Percentiles rank a stretch among this genome's conserved stretches.
phyloP scores from a whole-genome alignment of 2,329 filamentous ascomycete genomes.

The Verticillium nubilum region DNA sequence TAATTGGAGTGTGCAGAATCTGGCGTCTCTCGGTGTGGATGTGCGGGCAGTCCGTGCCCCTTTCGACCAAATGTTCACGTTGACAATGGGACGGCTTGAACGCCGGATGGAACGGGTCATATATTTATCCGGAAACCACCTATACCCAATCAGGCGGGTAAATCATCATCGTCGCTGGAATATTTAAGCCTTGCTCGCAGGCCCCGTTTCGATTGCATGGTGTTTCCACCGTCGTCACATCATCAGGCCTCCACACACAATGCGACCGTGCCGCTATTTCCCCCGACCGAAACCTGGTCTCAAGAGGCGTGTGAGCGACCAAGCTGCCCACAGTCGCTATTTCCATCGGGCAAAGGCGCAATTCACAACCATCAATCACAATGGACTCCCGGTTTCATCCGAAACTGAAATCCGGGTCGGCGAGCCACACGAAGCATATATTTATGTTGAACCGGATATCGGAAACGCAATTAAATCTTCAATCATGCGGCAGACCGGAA shows the following conservation, averaged over 20 bases:
- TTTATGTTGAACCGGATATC: constrained; percentile 1
- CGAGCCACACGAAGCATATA: constrained; percentile 1
- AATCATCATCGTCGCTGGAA: background rate
- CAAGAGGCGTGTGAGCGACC: background rate
- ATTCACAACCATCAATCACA: background rate
- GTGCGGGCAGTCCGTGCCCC: too few relatives aligned
- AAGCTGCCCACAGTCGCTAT: background rate
- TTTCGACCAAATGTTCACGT: too few relatives aligned
- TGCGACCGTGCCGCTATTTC: background rate
- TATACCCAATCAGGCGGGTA: background rate
- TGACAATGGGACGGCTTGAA: too few relatives aligned
- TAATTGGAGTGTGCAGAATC: too few relatives aligned
- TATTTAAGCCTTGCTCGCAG: background rate
- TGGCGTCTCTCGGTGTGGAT: too few relatives aligned
- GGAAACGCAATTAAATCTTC: constrained; percentile 1
- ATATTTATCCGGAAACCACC: background rate
- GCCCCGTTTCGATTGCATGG: background rate
- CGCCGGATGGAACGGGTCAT: background rate
- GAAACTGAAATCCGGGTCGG: background rate
- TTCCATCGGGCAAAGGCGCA: constrained; percentile 1
- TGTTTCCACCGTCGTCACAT: background rate
- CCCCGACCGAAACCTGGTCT: background rate
- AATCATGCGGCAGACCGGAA: background rate
- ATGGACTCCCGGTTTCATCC: background rate
- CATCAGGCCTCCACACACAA: background rate